Evolutionary conservation across 108 stramenopile genomes (phyloP).

Genomic region (Skeletonema menzelii): DNA sequence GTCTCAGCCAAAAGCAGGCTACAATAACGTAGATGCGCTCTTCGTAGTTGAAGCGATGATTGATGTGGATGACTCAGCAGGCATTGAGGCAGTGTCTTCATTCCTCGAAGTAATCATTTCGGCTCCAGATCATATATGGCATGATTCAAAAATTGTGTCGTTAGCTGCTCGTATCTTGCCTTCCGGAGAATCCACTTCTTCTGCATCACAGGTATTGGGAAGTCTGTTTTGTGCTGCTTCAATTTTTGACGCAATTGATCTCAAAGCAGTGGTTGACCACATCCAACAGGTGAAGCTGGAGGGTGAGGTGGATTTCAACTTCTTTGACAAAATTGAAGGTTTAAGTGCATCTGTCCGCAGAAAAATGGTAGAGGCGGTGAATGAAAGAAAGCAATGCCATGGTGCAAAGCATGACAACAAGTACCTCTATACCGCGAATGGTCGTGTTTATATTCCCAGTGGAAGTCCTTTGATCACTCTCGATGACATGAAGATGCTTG

Average conservation of each 20-base stretch:
- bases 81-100: constrained; percentile 36
- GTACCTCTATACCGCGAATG: constrained; percentile 60
- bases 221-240: constrained; percentile 37
- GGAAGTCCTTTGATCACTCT: constrained; percentile 35
- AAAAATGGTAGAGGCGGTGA: constrained; percentile 6
- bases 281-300: constrained; percentile 8
- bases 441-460: constrained; percentile 49
- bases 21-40: constrained; percentile 45
- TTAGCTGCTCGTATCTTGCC: constrained; percentile 63
- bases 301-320: constrained; percentile 4
- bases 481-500: constrained; percentile 68
- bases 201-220: constrained; percentile 37
- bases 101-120: constrained; percentile 52
- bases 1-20: constrained; percentile 13
- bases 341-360: constrained; percentile 12
- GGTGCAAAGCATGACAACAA: constrained; percentile 8
- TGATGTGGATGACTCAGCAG: constrained; percentile 46
- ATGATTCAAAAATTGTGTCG: constrained; percentile 34
- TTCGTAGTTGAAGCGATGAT: constrained; percentile 66
- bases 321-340: not conserved
- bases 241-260: constrained; percentile 29
- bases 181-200: constrained; percentile 18
- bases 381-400: not conserved
- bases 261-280: constrained; percentile 12
- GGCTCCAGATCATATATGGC: constrained; percentile 24